Evolutionary conservation across 1,139 yeast genomes (phyloP).

Genomic region (Eremothecium coryli): DNA sequence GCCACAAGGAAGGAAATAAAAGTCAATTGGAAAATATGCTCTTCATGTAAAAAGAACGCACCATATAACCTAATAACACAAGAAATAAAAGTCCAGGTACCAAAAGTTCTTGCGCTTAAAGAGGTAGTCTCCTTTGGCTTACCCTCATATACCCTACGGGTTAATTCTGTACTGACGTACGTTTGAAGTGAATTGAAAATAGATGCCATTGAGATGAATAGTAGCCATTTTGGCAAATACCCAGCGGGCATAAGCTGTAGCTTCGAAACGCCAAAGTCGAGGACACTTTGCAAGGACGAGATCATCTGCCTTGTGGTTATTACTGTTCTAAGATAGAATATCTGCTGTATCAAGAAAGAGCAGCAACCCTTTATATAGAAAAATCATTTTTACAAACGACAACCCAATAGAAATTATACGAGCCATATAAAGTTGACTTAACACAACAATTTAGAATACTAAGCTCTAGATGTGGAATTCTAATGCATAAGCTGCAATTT

Average conservation of each 20-base stretch:
- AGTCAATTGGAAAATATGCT: conserved; percentile 67
- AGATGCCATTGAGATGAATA: conserved; percentile 77
- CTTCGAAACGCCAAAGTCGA: conserved; percentile 15
- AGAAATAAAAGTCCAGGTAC: conserved; percentile 92
- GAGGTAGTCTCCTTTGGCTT: conserved; percentile 61
- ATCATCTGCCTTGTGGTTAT: conserved; percentile 10
- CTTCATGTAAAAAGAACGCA: conserved; percentile 62
- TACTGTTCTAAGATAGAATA: no score
- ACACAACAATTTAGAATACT: no score
- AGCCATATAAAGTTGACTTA: no score
- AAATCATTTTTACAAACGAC: no score
- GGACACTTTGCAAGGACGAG: conserved; percentile 21
- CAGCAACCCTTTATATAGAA: no score
- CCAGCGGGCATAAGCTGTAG: conserved; percentile 27
- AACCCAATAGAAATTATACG: no score
- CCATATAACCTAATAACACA: conserved; percentile 81
- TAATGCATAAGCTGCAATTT: no score
- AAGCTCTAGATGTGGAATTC: no score
- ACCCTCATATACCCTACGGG: conserved; percentile 68
- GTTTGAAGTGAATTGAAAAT: conserved; percentile 85
- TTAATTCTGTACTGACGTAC: conserved; percentile 64
- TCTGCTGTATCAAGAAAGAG: no score
- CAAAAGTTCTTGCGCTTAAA: conserved; percentile 88
- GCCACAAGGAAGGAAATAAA: conserved; percentile 81
- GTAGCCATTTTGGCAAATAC: conserved; percentile 58